Evolutionary conservation across 805 yeast genomes (phyloP).

Genomic region (Metschnikowia gelsemii): DNA sequence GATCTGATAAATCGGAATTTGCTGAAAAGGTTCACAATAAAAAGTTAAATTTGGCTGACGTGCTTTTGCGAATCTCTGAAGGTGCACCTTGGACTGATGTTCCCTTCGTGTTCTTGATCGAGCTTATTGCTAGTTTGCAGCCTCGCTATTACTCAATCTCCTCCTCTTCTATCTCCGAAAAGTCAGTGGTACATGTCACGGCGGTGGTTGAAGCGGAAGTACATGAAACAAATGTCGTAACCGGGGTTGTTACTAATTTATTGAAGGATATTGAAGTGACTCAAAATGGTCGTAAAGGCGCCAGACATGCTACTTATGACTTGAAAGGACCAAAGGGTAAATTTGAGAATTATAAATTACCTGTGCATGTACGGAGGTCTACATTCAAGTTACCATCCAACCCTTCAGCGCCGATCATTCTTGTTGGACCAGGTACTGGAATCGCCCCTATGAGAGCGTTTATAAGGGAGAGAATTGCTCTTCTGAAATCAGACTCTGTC

Average conservation of each 20-base stretch:
- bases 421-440: slow-evolving; percentile 99
- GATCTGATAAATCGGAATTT: slow-evolving; percentile 67
- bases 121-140: slow-evolving; percentile 75
- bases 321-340: slow-evolving; percentile 79
- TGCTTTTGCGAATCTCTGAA: slow-evolving; percentile 57
- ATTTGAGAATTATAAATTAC: slow-evolving; percentile 59
- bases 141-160: slow-evolving; percentile 97
- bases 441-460: slow-evolving; percentile 98
- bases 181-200: slow-evolving; percentile 74
- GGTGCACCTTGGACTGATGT: slow-evolving; percentile 71
- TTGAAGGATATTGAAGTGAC: slow-evolving; percentile 66
- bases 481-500: slow-evolving; percentile 31
- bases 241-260: slow-evolving; percentile 91
- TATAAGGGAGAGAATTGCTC: slow-evolving; percentile 76
- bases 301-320: slow-evolving; percentile 59
- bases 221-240: slow-evolving; percentile 37
- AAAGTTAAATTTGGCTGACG: slow-evolving; percentile 73
- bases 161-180: slow-evolving; percentile 78
- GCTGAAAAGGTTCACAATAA: slow-evolving; percentile 61
- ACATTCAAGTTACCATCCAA: slow-evolving; percentile 90
- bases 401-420: slow-evolving; percentile 77
- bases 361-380: slow-evolving; percentile 92
- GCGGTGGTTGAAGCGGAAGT: slow-evolving; percentile 82
- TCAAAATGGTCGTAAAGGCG: slow-evolving; percentile 44
- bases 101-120: slow-evolving; percentile 83